Evolutionary conservation across 352 stramenopile species (phyloP).

Genomic region (Globisporangium perplexum): DNA sequence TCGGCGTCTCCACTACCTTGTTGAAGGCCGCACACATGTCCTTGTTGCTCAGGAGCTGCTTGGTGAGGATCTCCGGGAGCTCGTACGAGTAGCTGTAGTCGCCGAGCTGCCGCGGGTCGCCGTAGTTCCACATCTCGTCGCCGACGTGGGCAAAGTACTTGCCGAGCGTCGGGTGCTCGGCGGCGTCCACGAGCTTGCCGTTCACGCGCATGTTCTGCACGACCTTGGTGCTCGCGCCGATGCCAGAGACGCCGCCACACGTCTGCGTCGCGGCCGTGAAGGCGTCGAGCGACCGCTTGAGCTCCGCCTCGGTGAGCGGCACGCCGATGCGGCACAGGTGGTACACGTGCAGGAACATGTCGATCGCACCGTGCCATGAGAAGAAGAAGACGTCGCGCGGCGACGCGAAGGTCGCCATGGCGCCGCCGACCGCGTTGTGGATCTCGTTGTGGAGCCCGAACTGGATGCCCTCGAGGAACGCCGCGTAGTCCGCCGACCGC

Average conservation of each 20-base stretch:
- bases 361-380: constrained; percentile 56
- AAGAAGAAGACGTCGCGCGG: constrained; percentile 61
- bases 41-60: constrained; percentile 60
- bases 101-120: constrained; percentile 49
- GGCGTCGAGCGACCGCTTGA: constrained; percentile 8
- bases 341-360: constrained; percentile 69
- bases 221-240: constrained; percentile 27
- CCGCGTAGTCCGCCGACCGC: constrained; percentile 42
- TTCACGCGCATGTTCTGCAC: constrained; percentile 36
- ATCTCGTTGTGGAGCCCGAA: constrained; percentile 64
- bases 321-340: constrained; percentile 57
- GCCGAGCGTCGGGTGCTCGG: constrained; percentile 53
- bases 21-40: constrained; percentile 56
- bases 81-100: constrained; percentile 75
- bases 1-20: constrained; percentile 19
- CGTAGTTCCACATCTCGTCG: constrained; percentile 56
- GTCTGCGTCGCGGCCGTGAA: constrained; percentile 33
- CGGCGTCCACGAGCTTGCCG: constrained; percentile 35
- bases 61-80: constrained; percentile 43
- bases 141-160: constrained; percentile 56
- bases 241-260: constrained; percentile 41
- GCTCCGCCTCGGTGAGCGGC: constrained; percentile 32
- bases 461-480: constrained; percentile 52
- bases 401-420: constrained; percentile 43
- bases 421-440: constrained; percentile 43